Evolutionary conservation across 2,329 filamentous ascomycete genomes (phyloP).

Genomic region (Monilinia fructigena): DNA sequence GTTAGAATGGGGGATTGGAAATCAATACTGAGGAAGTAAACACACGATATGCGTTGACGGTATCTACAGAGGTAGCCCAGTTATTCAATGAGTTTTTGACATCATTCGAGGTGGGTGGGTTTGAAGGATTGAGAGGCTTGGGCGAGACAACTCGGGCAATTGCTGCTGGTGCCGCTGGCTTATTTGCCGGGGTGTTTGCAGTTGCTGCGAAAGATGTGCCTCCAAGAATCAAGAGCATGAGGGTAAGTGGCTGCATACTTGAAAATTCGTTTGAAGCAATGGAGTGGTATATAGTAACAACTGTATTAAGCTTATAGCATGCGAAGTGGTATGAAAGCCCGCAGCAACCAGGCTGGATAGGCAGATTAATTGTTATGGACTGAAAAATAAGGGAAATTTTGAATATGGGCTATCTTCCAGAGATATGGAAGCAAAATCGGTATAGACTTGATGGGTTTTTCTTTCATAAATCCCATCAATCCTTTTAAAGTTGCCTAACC

Average conservation of each 20-base stretch:
- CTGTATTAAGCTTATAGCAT: constrained; percentile 13
- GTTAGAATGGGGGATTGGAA: background rate
- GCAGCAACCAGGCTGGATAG: constrained; percentile 20
- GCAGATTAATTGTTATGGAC: constrained; percentile 5
- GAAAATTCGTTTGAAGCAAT: too few species aligned
- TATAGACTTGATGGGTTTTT: background rate
- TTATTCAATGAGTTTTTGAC: constrained; percentile 28
- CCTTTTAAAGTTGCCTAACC: background rate
- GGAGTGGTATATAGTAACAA: background rate
- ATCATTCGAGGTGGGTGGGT: constrained; percentile 26
- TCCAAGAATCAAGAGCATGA: constrained; percentile 11
- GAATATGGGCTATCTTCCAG: background rate
- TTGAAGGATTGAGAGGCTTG: constrained; percentile 24
- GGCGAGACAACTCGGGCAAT: constrained; percentile 17
- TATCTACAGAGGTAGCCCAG: constrained; percentile 28
- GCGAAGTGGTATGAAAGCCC: background rate
- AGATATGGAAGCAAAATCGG: constrained; percentile 14
- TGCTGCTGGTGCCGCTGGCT: constrained; percentile 4
- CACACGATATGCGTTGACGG: constrained; percentile 29
- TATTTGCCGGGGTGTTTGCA: background rate
- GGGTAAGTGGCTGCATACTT: constrained; percentile 8
- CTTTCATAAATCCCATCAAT: constrained; percentile 15
- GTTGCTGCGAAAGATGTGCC: constrained; percentile 15
- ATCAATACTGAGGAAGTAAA: background rate
- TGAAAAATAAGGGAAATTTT: background rate